These are phyloP conservation scores for Ormosia semicastrata DNA, from an alignment of 306 rosid species.

Conservation along the genomic window DNA sequence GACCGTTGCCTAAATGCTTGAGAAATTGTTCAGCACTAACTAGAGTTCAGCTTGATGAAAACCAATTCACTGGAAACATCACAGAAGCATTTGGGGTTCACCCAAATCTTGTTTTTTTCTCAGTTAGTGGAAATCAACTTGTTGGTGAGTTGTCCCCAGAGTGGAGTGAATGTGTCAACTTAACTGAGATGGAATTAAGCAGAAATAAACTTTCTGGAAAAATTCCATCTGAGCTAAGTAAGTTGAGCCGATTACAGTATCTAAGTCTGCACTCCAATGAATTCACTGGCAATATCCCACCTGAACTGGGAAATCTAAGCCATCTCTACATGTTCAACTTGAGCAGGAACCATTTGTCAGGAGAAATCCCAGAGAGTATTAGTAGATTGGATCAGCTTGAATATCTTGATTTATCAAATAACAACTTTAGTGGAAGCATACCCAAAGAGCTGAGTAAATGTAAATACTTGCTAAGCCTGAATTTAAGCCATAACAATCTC, in stretches of 20 bases:
- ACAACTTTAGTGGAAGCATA: constrained; percentile 44
- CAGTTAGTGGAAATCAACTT: constrained; percentile 41
- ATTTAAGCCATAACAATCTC: constrained; percentile 51
- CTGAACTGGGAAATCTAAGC: constrained; percentile 45
- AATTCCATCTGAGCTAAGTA: constrained; percentile 50
- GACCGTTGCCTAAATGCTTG: constrained; percentile 58
- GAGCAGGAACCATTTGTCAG: constrained; percentile 53
- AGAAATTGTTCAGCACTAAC: constrained; percentile 47
- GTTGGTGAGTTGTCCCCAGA: constrained; percentile 49
- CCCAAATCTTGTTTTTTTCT: constrained; percentile 30
- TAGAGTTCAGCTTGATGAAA: constrained; percentile 55
- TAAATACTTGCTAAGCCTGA: constrained; percentile 29
- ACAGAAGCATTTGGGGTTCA: constrained; percentile 44
- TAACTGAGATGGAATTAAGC: constrained; percentile 43
- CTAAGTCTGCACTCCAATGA: constrained; percentile 39
- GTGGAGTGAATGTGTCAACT: constrained; percentile 51
- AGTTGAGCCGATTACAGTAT: constrained; percentile 23
- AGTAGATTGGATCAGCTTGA: constrained; percentile 28
- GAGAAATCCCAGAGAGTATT: constrained; percentile 36
- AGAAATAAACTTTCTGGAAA: constrained; percentile 56
- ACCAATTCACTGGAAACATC: constrained; percentile 56
- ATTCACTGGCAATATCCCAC: constrained; percentile 48
- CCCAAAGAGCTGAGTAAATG: constrained; percentile 36
- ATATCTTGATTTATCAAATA: constrained; percentile 50
- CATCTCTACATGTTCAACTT: constrained; percentile 42